Evolutionary conservation across 192 early-diverging fungal species (phyloP), one percentile per base, ranked within the genome.

Genomic region (Coemansia sp.): DNA sequence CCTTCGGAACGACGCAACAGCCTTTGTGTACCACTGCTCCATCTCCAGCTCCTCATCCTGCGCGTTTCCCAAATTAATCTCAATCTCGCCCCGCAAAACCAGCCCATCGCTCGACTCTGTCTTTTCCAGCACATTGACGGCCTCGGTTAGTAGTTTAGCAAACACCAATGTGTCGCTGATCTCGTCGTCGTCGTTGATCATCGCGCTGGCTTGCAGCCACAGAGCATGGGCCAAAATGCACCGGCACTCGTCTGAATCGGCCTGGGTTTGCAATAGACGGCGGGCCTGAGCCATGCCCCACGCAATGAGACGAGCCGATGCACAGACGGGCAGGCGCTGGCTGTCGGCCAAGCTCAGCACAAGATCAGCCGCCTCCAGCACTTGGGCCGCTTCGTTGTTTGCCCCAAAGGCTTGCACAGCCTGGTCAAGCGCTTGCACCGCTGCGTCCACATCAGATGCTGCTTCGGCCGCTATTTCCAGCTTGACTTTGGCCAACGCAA

Each of bases 41-140:
- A 76, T 74, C 6, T 56, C 49, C 31, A 37, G 38, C 21, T 72
- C 66, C 3, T 60, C 64, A 0, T 74, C 69, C 60, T 70, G 66
- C 3, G 67, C 50, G 24, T 81, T 81, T 60, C 79, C 79, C 56
- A 81, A 23, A 44, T 81, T 81, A 18, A 81, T 55, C 42, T 66
- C 40, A 2, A 76, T 52, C 56, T 81, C 79, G 38, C 73, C 73
- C 9, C 37, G 70, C 63, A 81, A 52, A 8, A 76, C 57, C 67
- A 81, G 36, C 0, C 64, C 71, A 3, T 73, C 74, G 40, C 61
- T 51, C 51, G 21, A 23, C 12, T 48, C 42, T 0, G 42, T 38
- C 1, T 50, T 58, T n/a, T 47, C 47, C 20, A 76, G 58, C 48
- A 72, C 58, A 21, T 8, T 40, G 7, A 34, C 11, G n/a, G 73